Percentiles rank a stretch among this genome's conserved stretches.
phyloP scores from a whole-genome alignment of 2,329 filamentous ascomycete species.

The Leptographium galeiforme region DNA sequence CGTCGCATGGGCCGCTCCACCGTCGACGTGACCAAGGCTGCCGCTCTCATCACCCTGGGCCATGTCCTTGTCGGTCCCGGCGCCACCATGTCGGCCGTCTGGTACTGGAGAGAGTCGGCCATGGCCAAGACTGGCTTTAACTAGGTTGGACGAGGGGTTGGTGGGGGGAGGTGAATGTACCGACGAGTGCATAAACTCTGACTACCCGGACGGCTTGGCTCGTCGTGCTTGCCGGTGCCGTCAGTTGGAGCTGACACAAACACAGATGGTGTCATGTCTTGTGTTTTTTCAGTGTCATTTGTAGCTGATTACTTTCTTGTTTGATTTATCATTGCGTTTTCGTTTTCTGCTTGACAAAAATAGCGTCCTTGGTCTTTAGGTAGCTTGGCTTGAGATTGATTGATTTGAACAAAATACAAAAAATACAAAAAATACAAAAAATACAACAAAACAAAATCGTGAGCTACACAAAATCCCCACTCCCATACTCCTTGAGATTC shows the following conservation, averaged over 20 bases:
- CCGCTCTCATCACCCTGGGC: background rate
- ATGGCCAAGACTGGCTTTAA: constrained; percentile 4
- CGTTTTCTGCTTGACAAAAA: background rate
- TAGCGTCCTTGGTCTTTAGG: background rate
- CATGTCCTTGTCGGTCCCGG: constrained; percentile 3
- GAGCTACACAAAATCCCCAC: background rate
- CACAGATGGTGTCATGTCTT: too few species aligned
- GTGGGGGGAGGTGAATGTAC: background rate
- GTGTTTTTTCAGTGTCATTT: too few species aligned
- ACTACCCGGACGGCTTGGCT: too few species aligned
- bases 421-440: too few species aligned
- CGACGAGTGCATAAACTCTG: background rate
- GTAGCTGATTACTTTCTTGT: too few species aligned
- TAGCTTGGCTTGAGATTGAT: too few species aligned
- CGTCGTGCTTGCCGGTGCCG: too few species aligned
- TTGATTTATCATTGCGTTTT: background rate
- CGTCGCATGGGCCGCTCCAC: constrained; percentile 1
- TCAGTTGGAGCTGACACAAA: too few species aligned
- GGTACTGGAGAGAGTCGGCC: constrained; percentile 6
- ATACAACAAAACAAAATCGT: too few species aligned
- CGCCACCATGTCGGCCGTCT: constrained; percentile 4
- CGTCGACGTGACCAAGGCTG: background rate
- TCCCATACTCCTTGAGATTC: background rate
- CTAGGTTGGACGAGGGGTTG: background rate
- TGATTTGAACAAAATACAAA: too few species aligned